These are phyloP conservation scores for Cystobasidium ongulense DNA, from an alignment of 768 basidiomycete genomes.

Conservation along the genomic window DNA sequence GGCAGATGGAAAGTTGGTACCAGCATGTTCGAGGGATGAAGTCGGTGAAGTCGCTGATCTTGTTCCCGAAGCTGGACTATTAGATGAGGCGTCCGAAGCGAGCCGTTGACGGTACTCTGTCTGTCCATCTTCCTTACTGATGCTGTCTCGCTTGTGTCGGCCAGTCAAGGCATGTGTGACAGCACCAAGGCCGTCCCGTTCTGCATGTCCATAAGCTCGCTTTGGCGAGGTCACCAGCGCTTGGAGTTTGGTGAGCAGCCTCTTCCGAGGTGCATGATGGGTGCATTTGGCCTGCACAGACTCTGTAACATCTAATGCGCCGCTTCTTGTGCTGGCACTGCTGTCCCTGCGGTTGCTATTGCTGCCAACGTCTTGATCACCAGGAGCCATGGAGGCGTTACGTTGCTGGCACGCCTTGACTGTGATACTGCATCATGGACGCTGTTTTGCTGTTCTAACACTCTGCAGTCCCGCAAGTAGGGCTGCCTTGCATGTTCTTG, in stretches of 20 bases:
- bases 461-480: no score
- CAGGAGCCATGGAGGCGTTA: neutral
- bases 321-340: neutral
- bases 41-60: neutral
- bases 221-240: slow-evolving; percentile 27
- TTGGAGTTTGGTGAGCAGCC: slow-evolving; percentile 20
- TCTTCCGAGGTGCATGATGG: slow-evolving; percentile 11
- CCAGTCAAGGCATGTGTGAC: neutral
- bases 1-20: neutral
- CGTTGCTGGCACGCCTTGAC: neutral
- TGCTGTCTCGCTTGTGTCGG: neutral
- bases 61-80: neutral
- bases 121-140: neutral
- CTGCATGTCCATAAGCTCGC: slow-evolving; percentile 16
- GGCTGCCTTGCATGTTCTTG: no score
- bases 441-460: neutral
- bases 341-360: neutral
- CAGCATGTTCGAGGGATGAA: neutral
- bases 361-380: neutral
- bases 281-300: neutral
- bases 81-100: no score
- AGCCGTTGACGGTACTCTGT: neutral
- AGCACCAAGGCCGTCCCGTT: neutral
- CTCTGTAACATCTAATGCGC: neutral
- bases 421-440: neutral